Conservation (phyloP, 2,329 filamentous ascomycete genomes). For the Knoxdaviesia capensis region DNA sequence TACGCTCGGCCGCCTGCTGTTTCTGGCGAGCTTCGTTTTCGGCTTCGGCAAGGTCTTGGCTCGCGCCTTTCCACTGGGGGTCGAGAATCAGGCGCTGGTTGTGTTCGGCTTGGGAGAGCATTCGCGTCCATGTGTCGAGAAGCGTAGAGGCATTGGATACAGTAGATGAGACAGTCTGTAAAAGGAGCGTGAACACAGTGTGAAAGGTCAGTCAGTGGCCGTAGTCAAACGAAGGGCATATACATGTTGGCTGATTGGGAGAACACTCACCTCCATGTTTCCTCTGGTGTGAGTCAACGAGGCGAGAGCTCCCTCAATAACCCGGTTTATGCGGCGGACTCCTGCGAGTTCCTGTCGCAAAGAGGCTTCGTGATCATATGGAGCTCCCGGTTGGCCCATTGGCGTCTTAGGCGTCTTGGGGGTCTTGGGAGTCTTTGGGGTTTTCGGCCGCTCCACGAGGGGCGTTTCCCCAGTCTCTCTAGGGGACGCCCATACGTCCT, state of each 20-base stretch:
- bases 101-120: slow-evolving; percentile 92
- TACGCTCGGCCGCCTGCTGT: slow-evolving; percentile 59
- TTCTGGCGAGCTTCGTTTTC: slow-evolving; percentile 59
- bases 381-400: slow-evolving; percentile 18
- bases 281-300: slow-evolving; percentile 51
- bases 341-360: slow-evolving; percentile 65
- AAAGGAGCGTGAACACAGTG: no score
- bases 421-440: slow-evolving; percentile 26
- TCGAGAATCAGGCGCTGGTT: slow-evolving; percentile 84
- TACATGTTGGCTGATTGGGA: not conserved
- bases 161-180: slow-evolving; percentile 62
- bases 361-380: slow-evolving; percentile 36
- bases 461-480: slow-evolving; percentile 5
- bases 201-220: no score
- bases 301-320: slow-evolving; percentile 59
- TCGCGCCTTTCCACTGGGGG: slow-evolving; percentile 74
- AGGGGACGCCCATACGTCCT: slow-evolving; percentile 25
- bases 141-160: slow-evolving; percentile 75
- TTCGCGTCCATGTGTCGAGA: slow-evolving; percentile 87
- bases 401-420: slow-evolving; percentile 23
- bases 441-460: slow-evolving; percentile 16
- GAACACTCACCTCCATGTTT: slow-evolving; percentile 49
- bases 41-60: slow-evolving; percentile 66
- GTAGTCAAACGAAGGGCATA: not conserved
- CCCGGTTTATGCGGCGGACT: slow-evolving; percentile 69